phyloP scores from a whole-genome alignment of 352 stramenopile species.

The Globisporangium paroecandrum region DNA sequence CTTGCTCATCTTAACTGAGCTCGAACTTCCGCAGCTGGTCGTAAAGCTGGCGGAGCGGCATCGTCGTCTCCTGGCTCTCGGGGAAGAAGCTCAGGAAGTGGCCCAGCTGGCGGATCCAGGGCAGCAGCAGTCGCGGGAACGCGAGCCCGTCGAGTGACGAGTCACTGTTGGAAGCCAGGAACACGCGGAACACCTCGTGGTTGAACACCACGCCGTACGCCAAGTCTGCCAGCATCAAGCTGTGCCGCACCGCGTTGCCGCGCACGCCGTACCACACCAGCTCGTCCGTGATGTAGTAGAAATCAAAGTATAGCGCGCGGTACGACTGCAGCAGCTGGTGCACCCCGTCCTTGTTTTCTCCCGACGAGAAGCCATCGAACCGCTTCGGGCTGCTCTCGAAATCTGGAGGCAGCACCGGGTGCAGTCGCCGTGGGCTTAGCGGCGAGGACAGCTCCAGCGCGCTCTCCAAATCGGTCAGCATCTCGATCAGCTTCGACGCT shows the following conservation, averaged over 20 bases:
- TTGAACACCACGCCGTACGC: constrained; percentile 84
- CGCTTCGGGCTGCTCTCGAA: constrained; percentile 34
- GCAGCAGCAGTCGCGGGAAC: constrained; percentile 71
- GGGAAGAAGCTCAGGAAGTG: constrained; percentile 88
- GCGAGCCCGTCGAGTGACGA: constrained; percentile 22
- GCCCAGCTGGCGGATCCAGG: constrained; percentile 82
- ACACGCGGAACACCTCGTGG: constrained; percentile 80
- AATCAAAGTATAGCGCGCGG: constrained; percentile 85
- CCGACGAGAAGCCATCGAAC: constrained; percentile 18
- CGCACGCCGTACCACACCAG: constrained; percentile 86
- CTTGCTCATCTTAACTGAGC: constrained; percentile 8
- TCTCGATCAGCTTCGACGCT: constrained; percentile 36
- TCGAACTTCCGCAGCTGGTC: constrained; percentile 80
- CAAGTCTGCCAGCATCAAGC: constrained; percentile 75
- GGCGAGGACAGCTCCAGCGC: constrained; percentile 64
- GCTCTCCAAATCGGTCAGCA: constrained; percentile 59
- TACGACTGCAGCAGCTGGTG: constrained; percentile 75
- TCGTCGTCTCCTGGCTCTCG: constrained; percentile 79
- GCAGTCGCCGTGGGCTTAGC: constrained; percentile 55
- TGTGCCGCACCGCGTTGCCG: constrained; percentile 77
- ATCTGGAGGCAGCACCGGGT: constrained; percentile 23
- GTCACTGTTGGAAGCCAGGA: constrained; percentile 29
- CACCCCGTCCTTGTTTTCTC: constrained; percentile 37
- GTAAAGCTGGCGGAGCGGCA: constrained; percentile 74
- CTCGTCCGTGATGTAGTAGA: constrained; percentile 90